Conservation (phyloP, 2,329 filamentous ascomycete species). For the Arthrobotrys conoides region DNA sequence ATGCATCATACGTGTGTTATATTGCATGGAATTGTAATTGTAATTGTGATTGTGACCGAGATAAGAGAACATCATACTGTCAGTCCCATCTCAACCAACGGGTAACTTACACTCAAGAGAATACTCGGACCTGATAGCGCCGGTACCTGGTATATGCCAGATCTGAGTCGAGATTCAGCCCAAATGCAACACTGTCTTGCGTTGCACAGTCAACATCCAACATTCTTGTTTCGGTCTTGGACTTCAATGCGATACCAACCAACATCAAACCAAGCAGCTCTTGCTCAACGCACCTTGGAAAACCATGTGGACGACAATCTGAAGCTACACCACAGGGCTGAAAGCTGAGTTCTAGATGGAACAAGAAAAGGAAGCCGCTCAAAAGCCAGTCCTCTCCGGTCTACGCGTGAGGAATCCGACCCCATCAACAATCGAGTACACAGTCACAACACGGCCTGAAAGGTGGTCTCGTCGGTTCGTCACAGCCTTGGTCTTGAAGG, state of each 20-base stretch:
- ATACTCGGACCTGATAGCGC: too few species aligned
- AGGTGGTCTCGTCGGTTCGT: conserved; percentile 66
- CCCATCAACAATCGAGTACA: conserved; percentile 91
- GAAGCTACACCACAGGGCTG: conserved; percentile 12
- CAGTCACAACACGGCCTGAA: conserved; percentile 78
- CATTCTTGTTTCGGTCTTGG: conserved; percentile 18
- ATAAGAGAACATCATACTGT: conserved; percentile 13
- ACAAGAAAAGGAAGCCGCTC: conserved; percentile 31
- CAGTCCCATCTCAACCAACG: background rate
- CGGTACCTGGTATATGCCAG: too few species aligned
- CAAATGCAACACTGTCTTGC: conserved; percentile 46
- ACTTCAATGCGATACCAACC: conserved; percentile 13
- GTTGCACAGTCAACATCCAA: conserved; percentile 40
- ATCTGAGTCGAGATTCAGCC: conserved; percentile 37
- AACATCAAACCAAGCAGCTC: conserved; percentile 19
- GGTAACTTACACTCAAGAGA: background rate
- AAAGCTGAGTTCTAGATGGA: conserved; percentile 34
- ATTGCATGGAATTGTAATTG: background rate
- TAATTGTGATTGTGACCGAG: conserved; percentile 14
- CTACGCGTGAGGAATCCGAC: conserved; percentile 79
- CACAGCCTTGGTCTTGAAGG: conserved; percentile 67
- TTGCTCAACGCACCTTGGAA: background rate
- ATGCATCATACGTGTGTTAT: conserved; percentile 7
- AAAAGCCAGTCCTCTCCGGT: conserved; percentile 63
- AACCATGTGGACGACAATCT: conserved; percentile 21